Conservation (phyloP, 257 asterid genomes). For the Verbena officinalis region DNA sequence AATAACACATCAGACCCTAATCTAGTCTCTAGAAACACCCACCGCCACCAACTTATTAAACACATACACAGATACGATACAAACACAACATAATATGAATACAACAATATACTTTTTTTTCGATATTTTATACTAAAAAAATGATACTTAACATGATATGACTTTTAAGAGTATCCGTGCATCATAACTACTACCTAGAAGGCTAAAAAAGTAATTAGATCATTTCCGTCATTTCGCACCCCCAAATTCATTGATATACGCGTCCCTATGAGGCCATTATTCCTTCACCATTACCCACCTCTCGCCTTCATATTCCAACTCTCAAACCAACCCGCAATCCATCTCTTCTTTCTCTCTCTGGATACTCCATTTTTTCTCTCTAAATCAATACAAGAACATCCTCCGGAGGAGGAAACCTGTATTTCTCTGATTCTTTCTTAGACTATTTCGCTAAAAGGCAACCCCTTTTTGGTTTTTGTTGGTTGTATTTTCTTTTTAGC, state of each 20-base stretch:
- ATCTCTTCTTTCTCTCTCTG: background rate
- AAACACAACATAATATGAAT: no score
- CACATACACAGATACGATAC: no score
- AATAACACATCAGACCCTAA: constrained; percentile 50
- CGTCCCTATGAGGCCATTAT: constrained; percentile 63
- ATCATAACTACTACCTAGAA: no score
- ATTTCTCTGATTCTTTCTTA: no score
- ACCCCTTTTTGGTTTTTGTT: background rate
- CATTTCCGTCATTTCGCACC: constrained; percentile 35
- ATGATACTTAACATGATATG: no score
- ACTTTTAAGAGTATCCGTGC: no score
- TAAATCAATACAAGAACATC: background rate
- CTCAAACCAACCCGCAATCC: background rate
- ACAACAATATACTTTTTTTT: no score
- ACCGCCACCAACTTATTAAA: constrained; percentile 15
- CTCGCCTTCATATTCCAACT: constrained; percentile 43
- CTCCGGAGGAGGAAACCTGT: background rate
- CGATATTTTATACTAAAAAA: no score
- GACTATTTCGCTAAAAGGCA: background rate
- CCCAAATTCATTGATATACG: constrained; percentile 50
- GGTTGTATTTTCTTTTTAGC: background rate
- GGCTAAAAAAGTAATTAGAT: constrained; percentile 37
- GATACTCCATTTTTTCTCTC: constrained; percentile 14
- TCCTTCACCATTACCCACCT: constrained; percentile 57
- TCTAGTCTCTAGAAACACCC: constrained; percentile 33